Conservation (phyloP, 192 early-diverging fungal species). For the Phycomyces blakesleeanus region DNA sequence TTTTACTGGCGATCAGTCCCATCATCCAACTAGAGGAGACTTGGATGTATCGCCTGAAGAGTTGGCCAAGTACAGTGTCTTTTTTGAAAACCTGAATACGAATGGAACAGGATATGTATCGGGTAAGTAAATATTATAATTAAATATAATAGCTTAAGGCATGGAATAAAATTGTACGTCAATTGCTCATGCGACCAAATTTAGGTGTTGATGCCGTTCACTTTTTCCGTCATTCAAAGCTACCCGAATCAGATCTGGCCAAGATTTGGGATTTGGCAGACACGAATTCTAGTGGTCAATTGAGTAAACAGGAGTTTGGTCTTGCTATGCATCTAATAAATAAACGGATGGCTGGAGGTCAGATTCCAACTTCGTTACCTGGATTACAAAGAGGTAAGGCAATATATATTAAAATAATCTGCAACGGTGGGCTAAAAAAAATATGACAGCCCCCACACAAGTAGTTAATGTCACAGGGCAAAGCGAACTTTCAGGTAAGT, state of each 20-base stretch:
- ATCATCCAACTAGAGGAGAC: constrained; percentile 18
- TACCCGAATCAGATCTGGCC: constrained; percentile 34
- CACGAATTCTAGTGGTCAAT: constrained; percentile 50
- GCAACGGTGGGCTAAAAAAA: too few species aligned
- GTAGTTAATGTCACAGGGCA: too few species aligned
- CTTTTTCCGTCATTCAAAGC: constrained; percentile 34
- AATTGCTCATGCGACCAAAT: background rate
- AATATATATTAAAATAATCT: too few species aligned
- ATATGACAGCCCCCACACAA: too few species aligned
- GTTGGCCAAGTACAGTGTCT: constrained; percentile 65
- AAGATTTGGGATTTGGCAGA: constrained; percentile 59
- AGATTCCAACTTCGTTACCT: constrained; percentile 49
- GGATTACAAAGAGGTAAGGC: constrained; percentile 9
- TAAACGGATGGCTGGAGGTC: constrained; percentile 46
- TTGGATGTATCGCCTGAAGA: constrained; percentile 69
- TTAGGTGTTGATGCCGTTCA: constrained; percentile 28
- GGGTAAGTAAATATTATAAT: constrained; percentile 53
- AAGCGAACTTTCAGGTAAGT: too few species aligned
- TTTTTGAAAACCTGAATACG: constrained; percentile 75
- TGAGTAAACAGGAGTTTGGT: constrained; percentile 68
- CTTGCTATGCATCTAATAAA: constrained; percentile 78
- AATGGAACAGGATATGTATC: constrained; percentile 60
- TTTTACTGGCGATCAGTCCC: background rate
- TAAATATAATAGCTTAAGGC: too few species aligned
- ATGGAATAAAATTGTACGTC: too few species aligned